Percentiles rank a stretch among this genome's conserved stretches.
Conservation (phyloP, 345 rosid genomes). For the Crucihimalaya himalaica region DNA sequence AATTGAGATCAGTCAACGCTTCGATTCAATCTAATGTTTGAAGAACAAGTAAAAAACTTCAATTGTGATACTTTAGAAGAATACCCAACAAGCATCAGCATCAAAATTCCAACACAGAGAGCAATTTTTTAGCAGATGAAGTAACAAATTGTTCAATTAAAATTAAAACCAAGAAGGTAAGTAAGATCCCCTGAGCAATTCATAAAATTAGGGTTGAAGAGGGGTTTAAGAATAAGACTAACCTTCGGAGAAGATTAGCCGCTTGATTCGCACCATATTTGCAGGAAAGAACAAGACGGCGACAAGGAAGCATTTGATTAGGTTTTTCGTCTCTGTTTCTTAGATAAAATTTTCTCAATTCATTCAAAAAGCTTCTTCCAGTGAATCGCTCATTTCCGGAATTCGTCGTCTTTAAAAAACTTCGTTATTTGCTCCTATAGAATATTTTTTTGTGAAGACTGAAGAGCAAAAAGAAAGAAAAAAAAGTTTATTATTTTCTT, state of each 20-base stretch:
- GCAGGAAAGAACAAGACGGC: slow-evolving; percentile 47
- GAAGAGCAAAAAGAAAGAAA: slow-evolving; percentile 8
- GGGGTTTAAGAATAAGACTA: slow-evolving; percentile 19
- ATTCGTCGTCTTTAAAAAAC: neutral
- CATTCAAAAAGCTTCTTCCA: neutral
- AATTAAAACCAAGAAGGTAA: neutral
- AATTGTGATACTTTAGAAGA: neutral
- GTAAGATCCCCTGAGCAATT: neutral
- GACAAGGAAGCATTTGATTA: slow-evolving; percentile 45
- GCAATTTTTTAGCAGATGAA: neutral
- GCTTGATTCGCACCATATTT: slow-evolving; percentile 42
- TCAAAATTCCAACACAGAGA: neutral
- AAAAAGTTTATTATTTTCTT: neutral
- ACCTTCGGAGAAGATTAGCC: slow-evolving; percentile 43
- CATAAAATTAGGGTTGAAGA: slow-evolving; percentile 25
- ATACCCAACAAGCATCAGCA: slow-evolving; percentile 11
- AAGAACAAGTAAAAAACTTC: neutral
- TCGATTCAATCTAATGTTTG: neutral
- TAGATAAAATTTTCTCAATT: neutral
- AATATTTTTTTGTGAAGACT: slow-evolving; percentile 14
- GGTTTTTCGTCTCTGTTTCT: neutral
- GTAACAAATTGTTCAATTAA: neutral
- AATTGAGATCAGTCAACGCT: slow-evolving; percentile 12
- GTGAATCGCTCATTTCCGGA: neutral
- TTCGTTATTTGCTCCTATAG: neutral